Conservation (phyloP, 768 basidiomycete species). For the Macrocybe gigantea region DNA sequence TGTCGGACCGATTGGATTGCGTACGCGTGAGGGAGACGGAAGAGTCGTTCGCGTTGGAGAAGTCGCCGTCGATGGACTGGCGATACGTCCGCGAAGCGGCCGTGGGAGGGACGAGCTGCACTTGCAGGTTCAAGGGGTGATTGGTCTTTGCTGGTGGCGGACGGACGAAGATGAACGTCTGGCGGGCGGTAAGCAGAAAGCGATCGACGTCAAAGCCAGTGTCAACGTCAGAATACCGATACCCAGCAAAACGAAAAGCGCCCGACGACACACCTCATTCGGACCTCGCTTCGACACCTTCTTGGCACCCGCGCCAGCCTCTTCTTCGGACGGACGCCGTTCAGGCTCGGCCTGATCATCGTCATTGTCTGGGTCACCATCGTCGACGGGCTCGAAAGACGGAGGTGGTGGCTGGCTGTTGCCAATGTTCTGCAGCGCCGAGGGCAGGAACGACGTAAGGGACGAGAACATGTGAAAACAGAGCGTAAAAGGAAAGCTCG, state of each 20-base stretch:
- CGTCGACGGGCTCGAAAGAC: slow-evolving; percentile 10
- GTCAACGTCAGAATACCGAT: slow-evolving; percentile 1
- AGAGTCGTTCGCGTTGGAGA: slow-evolving; percentile 7
- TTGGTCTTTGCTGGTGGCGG: slow-evolving; percentile 83
- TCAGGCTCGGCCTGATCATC: slow-evolving; percentile 16
- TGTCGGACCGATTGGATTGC: slow-evolving; percentile 55
- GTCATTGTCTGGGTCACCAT: slow-evolving; percentile 15
- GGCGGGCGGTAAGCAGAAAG: slow-evolving; percentile 6
- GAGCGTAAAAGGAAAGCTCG: too few species aligned
- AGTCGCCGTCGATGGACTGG: slow-evolving; percentile 38
- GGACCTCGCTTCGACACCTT: slow-evolving; percentile 43
- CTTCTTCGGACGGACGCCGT: slow-evolving; percentile 1
- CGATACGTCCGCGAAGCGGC: slow-evolving; percentile 36
- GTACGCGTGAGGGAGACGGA: slow-evolving; percentile 31
- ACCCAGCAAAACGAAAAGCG: not conserved
- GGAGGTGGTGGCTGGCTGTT: slow-evolving; percentile 3
- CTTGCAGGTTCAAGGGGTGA: slow-evolving; percentile 85
- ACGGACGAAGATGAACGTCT: slow-evolving; percentile 91
- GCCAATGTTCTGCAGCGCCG: slow-evolving; percentile 7
- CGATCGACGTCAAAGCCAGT: slow-evolving; percentile 1
- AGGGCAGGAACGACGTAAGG: slow-evolving; percentile 15
- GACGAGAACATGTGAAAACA: slow-evolving; percentile 13
- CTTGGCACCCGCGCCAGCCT: slow-evolving; percentile 25
- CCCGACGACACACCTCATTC: slow-evolving; percentile 37
- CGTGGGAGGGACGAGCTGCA: slow-evolving; percentile 78